phyloP scores from a whole-genome alignment of 192 early-diverging fungal species.

The Entomortierella parvispora region DNA sequence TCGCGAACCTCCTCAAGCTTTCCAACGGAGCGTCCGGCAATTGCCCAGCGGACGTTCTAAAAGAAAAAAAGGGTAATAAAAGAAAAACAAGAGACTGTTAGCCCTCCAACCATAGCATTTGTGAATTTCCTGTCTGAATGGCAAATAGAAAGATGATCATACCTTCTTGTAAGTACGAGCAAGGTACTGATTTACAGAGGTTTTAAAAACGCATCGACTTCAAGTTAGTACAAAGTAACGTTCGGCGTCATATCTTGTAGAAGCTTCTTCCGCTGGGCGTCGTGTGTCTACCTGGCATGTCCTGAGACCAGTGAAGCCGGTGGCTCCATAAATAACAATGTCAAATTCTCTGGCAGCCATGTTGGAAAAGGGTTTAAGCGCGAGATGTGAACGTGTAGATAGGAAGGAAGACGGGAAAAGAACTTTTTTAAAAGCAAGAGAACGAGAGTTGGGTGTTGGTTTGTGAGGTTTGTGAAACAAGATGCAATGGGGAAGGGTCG shows the following conservation, averaged over 20 bases:
- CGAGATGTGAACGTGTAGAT: neutral
- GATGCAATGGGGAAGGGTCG: neutral
- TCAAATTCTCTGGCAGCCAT: conserved; percentile 66
- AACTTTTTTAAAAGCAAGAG: neutral
- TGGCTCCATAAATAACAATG: conserved; percentile 77
- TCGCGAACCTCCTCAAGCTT: conserved; percentile 73
- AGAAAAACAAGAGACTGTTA: neutral
- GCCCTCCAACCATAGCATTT: no score
- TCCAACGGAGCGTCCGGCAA: conserved; percentile 77
- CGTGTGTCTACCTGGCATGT: conserved; percentile 71
- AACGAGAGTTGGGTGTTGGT: neutral
- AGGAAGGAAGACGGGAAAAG: neutral
- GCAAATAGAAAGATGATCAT: neutral
- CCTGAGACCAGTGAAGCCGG: conserved; percentile 84
- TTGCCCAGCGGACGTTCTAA: conserved; percentile 70
- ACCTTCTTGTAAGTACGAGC: conserved; percentile 27
- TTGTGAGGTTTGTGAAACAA: neutral
- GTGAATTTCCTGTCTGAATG: no score
- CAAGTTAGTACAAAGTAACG: conserved; percentile 7
- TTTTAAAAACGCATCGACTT: neutral
- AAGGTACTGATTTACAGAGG: conserved; percentile 13
- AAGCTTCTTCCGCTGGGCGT: no score
- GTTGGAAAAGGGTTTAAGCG: neutral
- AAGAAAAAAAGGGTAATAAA: neutral
- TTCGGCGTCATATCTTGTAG: no score